A percentile compares a stretch with the other conserved stretches of the same genome.
phyloP scores from a whole-genome alignment of 2,329 filamentous ascomycete species.

The Cercospora janseana region DNA sequence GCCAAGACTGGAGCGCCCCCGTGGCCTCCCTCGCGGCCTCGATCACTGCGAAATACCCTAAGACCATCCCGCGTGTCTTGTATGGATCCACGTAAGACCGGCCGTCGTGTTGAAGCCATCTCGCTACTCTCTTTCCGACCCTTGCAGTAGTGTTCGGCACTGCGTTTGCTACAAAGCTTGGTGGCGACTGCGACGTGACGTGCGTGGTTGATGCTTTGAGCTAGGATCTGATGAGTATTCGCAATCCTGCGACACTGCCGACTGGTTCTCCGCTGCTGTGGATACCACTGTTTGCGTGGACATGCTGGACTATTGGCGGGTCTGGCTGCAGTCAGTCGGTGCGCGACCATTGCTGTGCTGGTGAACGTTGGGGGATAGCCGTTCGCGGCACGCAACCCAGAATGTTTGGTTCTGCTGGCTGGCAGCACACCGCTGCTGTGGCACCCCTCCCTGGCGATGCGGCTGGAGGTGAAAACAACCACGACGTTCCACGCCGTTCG shows the following conservation, averaged over 20 bases:
- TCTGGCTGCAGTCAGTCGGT: not conserved
- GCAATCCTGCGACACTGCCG: not conserved
- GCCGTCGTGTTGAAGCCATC: not conserved
- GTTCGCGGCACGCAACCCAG: slow-evolving; percentile 1
- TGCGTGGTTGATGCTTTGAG: slow-evolving; percentile 4
- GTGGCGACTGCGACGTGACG: slow-evolving; percentile 14
- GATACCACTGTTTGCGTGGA: not conserved
- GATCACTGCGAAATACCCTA: not conserved
- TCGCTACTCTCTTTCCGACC: not conserved
- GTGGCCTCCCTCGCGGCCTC: not conserved
- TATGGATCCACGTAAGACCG: slow-evolving; percentile 6
- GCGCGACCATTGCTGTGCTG: not conserved
- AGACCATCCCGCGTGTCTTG: not conserved
- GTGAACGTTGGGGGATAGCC: not conserved
- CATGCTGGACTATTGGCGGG: not conserved
- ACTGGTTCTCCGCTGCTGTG: not conserved
- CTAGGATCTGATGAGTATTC: slow-evolving; percentile 8
- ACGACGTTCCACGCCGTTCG: slow-evolving; percentile 1
- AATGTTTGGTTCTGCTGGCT: not conserved
- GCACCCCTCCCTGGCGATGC: not conserved
- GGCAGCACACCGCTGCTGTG: slow-evolving; percentile 11
- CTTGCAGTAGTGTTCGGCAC: slow-evolving; percentile 2
- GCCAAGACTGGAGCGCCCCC: slow-evolving; percentile 1
- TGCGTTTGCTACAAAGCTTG: not conserved
- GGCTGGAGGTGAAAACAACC: slow-evolving; percentile 1